Evolutionary conservation across 306 rosid genomes (phyloP).

Genomic region (Prunus campanulata): DNA sequence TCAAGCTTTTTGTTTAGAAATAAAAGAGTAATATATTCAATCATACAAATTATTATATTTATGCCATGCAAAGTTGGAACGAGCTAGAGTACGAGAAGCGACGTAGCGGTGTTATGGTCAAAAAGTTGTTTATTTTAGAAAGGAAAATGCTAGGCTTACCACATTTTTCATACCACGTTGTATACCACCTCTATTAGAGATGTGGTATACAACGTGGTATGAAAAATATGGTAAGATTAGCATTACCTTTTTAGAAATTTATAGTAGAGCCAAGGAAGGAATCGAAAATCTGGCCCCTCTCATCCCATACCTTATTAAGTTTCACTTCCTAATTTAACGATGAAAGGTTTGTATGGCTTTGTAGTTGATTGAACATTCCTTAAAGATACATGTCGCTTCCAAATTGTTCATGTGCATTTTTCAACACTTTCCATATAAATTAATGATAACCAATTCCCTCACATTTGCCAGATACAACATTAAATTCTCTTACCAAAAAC

Average conservation of each 20-base stretch:
- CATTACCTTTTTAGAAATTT: too few relatives aligned
- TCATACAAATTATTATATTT: too few relatives aligned
- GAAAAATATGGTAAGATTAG: too few relatives aligned
- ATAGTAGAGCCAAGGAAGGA: neutral
- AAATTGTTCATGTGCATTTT: neutral
- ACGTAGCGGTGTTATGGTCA: neutral
- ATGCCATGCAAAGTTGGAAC: too few relatives aligned
- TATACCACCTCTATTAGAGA: too few relatives aligned
- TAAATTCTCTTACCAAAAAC: neutral
- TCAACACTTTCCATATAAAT: neutral
- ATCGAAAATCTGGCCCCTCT: neutral
- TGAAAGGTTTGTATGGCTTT: neutral
- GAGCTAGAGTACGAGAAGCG: too few relatives aligned
- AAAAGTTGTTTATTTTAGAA: too few relatives aligned
- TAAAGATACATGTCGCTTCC: neutral
- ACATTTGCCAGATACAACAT: neutral
- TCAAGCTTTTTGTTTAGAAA: too few relatives aligned
- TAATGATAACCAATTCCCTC: neutral
- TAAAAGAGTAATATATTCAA: too few relatives aligned
- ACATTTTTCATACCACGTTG: too few relatives aligned
- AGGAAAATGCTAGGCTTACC: too few relatives aligned
- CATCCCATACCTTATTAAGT: neutral
- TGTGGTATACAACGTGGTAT: too few relatives aligned
- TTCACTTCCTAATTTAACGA: neutral
- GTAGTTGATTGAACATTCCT: neutral